Base-by-base conservation (phyloP, 2,329 filamentous ascomycete species). In the Neofusicoccum umdonicola region DNA sequence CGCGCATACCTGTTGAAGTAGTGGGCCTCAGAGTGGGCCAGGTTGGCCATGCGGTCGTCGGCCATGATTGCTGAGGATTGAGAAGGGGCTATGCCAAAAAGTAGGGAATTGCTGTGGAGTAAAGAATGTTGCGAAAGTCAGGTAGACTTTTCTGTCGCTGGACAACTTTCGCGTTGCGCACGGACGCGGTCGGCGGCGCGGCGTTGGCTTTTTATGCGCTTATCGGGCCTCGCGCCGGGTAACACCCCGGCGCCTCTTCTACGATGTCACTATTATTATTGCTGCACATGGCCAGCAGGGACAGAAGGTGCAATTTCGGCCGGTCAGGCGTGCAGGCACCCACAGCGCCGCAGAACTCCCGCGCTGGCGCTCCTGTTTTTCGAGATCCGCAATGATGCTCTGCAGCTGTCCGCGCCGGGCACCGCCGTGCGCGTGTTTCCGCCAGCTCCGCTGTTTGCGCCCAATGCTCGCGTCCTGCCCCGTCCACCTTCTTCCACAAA, bases 11-110 rank as follows among this genome's bases (percentile, higher is more conserved):
- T 97, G 83, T 97, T 98, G 84, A 98, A 98, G 85, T 98, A 99
- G 81, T 98, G 95, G 80, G 96, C 93, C 85, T 99, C 95, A 69
- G 93, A 95, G 82, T 97, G 93, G 77, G 91, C 90, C 86, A 97
- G 89, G 72, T 82, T 78, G 76, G 89, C 88, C 79, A 91, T 72
- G 66, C 72, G 73, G 69, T 76, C 74, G 19, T 61, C 63, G 15
- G 63, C 44, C 63, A 65, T 65, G 27, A 19, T 42, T 56, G 50
- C 34, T 34, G 19, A n/a, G 17, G 35, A 35, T 31, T 34, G 51
- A 13, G 42, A 34, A 27, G 34, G 35, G 34, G 17, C 6, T 54
- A 19, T 15, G 41, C 22, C 9, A 48, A 56, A 48, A 15, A 17
- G 41, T 3, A 58, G 11, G 44, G 12, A 22, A 51, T 13, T 34